Evolutionary conservation across 2,329 filamentous ascomycete genomes (phyloP).

Genomic region (Fusarium incarnatum): DNA sequence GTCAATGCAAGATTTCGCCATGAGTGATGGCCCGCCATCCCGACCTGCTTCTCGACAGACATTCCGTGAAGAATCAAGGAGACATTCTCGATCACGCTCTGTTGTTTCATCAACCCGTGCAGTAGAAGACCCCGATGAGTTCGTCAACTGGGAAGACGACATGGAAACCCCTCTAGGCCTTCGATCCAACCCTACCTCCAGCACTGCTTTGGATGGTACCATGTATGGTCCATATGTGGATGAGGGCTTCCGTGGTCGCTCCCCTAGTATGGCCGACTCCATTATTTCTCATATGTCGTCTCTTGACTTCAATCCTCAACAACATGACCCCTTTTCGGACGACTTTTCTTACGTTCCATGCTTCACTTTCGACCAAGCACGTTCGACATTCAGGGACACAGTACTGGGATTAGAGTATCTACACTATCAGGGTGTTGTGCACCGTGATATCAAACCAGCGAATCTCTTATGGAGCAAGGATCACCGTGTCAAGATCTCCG

Average conservation of each 20-base stretch:
- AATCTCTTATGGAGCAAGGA: conserved; percentile 90
- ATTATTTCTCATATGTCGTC: conserved; percentile 77
- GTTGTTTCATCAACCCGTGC: conserved; percentile 53
- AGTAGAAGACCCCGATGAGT: conserved; percentile 53
- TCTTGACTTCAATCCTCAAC: conserved; percentile 67
- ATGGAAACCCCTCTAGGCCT: conserved; percentile 65
- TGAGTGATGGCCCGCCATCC: conserved; percentile 53
- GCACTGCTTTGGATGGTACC: conserved; percentile 76
- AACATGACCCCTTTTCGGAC: conserved; percentile 78
- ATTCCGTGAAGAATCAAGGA: conserved; percentile 58
- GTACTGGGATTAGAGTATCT: conserved; percentile 94
- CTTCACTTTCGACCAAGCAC: conserved; percentile 86
- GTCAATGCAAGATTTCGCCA: conserved; percentile 55
- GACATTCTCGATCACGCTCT: conserved; percentile 62
- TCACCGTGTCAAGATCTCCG: conserved; percentile 94
- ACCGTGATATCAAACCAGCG: conserved; percentile 87
- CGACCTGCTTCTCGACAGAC: conserved; percentile 54
- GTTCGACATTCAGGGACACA: conserved; percentile 89
- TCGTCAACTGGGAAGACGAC: conserved; percentile 60
- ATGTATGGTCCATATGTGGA: conserved; percentile 79
- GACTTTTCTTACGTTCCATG: conserved; percentile 95
- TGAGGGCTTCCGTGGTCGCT: conserved; percentile 72
- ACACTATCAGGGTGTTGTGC: conserved; percentile 86
- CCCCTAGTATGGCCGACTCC: conserved; percentile 84
- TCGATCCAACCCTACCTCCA: conserved; percentile 64